Conservation (phyloP, 345 rosid species). For the Mercurialis annua region DNA sequence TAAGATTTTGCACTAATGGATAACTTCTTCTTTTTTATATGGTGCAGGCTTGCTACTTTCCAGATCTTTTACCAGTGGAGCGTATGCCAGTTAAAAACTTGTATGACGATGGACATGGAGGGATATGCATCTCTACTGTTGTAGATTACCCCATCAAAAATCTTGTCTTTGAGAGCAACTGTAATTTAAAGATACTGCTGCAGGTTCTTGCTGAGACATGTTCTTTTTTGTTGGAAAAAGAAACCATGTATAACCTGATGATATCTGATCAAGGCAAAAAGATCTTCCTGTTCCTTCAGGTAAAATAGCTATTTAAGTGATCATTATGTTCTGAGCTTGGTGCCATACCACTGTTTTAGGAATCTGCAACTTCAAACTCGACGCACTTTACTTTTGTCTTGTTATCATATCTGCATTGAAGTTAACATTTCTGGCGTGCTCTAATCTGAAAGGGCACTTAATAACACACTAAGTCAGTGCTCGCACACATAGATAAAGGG, state of each 20-base stretch:
- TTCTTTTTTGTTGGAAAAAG: constrained; percentile 25
- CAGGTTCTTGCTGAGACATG: constrained; percentile 26
- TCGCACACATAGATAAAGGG: not conserved
- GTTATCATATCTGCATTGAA: not conserved
- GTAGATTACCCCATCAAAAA: constrained; percentile 36
- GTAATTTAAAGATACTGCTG: constrained; percentile 24
- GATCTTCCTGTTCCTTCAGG: constrained; percentile 39
- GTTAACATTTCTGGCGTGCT: not conserved
- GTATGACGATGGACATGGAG: constrained; percentile 16
- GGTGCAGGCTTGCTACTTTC: constrained; percentile 37
- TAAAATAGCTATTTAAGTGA: constrained; percentile 5
- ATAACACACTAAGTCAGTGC: no score
- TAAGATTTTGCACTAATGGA: not conserved
- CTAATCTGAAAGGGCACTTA: not conserved
- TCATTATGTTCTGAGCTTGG: not conserved
- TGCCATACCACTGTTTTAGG: not conserved
- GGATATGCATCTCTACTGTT: constrained; percentile 22
- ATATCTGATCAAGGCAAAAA: constrained; percentile 32
- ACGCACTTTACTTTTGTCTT: not conserved
- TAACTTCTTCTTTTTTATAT: constrained; percentile 8
- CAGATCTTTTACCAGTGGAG: constrained; percentile 35
- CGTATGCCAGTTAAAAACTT: constrained; percentile 26
- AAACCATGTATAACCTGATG: constrained; percentile 28
- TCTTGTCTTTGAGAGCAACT: constrained; percentile 23
- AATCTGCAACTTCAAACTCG: not conserved